Percentiles rank a stretch among this genome's conserved stretches.
Evolutionary conservation across 2,329 filamentous ascomycete species (phyloP).

Genomic region (Penicillium sumatraense): DNA sequence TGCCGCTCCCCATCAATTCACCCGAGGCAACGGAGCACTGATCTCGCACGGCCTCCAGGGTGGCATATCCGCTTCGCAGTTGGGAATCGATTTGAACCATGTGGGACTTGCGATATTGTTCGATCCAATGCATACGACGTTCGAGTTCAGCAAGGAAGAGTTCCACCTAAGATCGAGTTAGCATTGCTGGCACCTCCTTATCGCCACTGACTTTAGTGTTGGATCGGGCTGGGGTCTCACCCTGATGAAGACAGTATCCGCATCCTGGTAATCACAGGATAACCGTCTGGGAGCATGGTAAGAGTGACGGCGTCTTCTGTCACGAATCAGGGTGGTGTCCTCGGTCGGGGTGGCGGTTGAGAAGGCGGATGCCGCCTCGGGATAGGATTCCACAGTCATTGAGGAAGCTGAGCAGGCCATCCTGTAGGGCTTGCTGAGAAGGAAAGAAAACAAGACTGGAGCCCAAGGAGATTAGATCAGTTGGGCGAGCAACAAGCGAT

Average conservation of each 20-base stretch:
- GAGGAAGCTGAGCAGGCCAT: slow-evolving; percentile 48
- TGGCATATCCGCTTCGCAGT: slow-evolving; percentile 82
- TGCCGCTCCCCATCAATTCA: slow-evolving; percentile 84
- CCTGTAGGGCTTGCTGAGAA: neutral
- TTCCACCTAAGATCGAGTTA: slow-evolving; percentile 42
- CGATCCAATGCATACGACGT: slow-evolving; percentile 82
- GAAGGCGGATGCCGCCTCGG: slow-evolving; percentile 33
- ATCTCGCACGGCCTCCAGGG: slow-evolving; percentile 82
- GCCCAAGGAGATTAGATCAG: too few relatives aligned
- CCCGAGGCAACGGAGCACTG: slow-evolving; percentile 89
- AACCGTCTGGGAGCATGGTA: slow-evolving; percentile 49
- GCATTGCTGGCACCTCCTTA: slow-evolving; percentile 3
- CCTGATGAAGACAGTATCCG: slow-evolving; percentile 51
- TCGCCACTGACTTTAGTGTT: too few relatives aligned
- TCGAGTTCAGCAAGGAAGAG: slow-evolving; percentile 76
- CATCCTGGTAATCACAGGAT: slow-evolving; percentile 49
- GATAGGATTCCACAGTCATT: slow-evolving; percentile 44
- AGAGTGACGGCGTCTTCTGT: slow-evolving; percentile 49
- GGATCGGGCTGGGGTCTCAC: too few relatives aligned
- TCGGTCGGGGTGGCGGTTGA: slow-evolving; percentile 36
- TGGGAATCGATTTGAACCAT: slow-evolving; percentile 81
- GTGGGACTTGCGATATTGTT: slow-evolving; percentile 82
- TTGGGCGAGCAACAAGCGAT: too few relatives aligned
- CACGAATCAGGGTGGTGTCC: slow-evolving; percentile 40
- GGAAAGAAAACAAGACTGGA: neutral